Evolutionary conservation across 306 rosid species (phyloP).

Genomic region (Quercus suber): DNA sequence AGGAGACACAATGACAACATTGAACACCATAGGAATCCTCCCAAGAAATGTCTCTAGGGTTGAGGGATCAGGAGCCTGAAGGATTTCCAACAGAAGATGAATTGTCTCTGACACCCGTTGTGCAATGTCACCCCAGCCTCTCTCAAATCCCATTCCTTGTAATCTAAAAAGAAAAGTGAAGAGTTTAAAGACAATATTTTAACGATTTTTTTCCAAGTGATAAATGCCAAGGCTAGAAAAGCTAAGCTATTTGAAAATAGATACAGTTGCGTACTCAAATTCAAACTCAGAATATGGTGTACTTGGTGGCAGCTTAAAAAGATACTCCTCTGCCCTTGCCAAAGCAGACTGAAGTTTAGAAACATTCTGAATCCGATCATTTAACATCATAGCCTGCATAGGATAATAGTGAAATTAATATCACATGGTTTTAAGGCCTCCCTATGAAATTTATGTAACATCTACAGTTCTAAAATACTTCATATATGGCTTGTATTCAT

Average conservation of each 20-base stretch:
- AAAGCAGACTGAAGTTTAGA: conserved; percentile 68
- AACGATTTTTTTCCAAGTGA: too few species aligned
- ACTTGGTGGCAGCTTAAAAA: conserved; percentile 54
- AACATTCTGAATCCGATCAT: conserved; percentile 61
- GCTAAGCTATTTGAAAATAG: too few species aligned
- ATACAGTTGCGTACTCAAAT: conserved; percentile 52
- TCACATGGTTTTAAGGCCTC: too few species aligned
- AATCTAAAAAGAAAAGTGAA: conserved; percentile 37
- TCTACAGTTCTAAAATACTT: too few species aligned
- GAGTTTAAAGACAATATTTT: too few species aligned
- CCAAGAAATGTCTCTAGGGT: conserved; percentile 83
- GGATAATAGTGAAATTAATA: conserved; percentile 9
- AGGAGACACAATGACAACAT: conserved; percentile 87
- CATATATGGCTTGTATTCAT: too few species aligned
- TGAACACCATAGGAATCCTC: conserved; percentile 87
- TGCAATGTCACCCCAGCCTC: conserved; percentile 94
- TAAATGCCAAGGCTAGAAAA: too few species aligned
- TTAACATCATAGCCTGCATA: conserved; percentile 78
- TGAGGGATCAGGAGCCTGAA: conserved; percentile 97
- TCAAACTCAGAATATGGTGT: conserved; percentile 67
- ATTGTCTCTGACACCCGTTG: conserved; percentile 61
- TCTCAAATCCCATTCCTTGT: conserved; percentile 91
- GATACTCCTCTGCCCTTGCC: conserved; percentile 75
- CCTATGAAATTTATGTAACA: too few species aligned
- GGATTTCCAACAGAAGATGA: conserved; percentile 79